A percentile compares a stretch with the other conserved stretches of the same genome.
Evolutionary conservation across 768 basidiomycete genomes (phyloP).

Genomic region (Termitomyces sp.): DNA sequence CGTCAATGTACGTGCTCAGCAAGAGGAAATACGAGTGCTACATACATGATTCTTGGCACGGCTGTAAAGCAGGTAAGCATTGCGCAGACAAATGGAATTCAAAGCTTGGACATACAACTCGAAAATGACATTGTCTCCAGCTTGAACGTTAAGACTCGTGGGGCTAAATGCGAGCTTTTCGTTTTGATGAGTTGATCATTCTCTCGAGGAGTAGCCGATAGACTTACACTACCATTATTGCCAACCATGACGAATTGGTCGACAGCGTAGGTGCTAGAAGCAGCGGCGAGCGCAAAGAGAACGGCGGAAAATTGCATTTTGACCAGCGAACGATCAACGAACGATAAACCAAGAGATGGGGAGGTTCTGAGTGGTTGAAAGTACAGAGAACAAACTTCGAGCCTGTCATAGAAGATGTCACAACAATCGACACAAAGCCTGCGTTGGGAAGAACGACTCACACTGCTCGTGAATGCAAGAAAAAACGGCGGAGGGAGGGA

Average conservation of each 20-base stretch:
- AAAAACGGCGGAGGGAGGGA: conserved; percentile 21
- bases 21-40: not conserved
- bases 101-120: conserved; percentile 35
- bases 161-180: conserved; percentile 34
- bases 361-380: not conserved
- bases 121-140: conserved; percentile 47
- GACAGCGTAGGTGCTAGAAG: conserved; percentile 31
- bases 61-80: conserved; percentile 17
- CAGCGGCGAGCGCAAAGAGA: conserved; percentile 34
- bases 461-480: conserved; percentile 41
- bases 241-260: conserved; percentile 37
- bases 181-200: not conserved
- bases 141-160: conserved; percentile 28
- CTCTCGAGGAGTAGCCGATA: not conserved
- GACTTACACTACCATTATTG: conserved; percentile 23
- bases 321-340: conserved; percentile 12
- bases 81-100: not conserved
- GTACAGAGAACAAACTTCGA: conserved; percentile 22
- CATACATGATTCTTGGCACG: conserved; percentile 36
- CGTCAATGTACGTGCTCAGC: not conserved
- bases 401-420: conserved; percentile 20
- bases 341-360: conserved; percentile 5
- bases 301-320: conserved; percentile 50
- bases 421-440: not conserved
- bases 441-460: conserved; percentile 16